Conservation (phyloP, 2,329 filamentous ascomycete genomes). For the Dothideomycetidae sp. region DNA sequence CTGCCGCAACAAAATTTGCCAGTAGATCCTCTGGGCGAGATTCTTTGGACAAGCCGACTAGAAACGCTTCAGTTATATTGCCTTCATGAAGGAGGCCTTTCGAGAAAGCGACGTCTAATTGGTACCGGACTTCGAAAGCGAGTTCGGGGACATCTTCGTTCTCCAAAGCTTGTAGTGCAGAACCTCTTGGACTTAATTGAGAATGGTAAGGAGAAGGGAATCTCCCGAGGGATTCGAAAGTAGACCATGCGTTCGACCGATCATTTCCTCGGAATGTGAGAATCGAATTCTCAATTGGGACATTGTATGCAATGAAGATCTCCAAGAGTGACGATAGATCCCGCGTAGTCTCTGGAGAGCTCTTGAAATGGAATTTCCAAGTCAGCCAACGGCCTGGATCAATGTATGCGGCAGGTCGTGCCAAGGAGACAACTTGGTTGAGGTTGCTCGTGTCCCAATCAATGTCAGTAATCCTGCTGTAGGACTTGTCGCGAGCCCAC, state of each 20-base stretch:
- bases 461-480: constrained; percentile 52
- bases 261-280: too few relatives aligned
- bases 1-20: constrained; percentile 56
- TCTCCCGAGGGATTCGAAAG: too few relatives aligned
- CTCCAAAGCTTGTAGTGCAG: constrained; percentile 14
- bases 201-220: too few relatives aligned
- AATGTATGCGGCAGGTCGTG: constrained; percentile 6
- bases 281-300: constrained; percentile 3
- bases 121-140: constrained; percentile 63
- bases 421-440: constrained; percentile 7
- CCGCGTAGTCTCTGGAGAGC: constrained; percentile 29
- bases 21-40: constrained; percentile 41
- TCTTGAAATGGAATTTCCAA: constrained; percentile 28
- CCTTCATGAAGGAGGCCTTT: constrained; percentile 63
- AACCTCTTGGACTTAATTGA: too few relatives aligned
- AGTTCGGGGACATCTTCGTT: constrained; percentile 19
- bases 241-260: too few relatives aligned
- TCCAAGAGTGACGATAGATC: constrained; percentile 3
- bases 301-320: constrained; percentile 7
- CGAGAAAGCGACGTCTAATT: constrained; percentile 87
- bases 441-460: constrained; percentile 25
- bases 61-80: constrained; percentile 53
- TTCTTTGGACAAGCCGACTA: constrained; percentile 44
- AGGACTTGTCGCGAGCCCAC: constrained; percentile 36
- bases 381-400: constrained; percentile 45